Base-by-base conservation (phyloP, 2,329 filamentous ascomycete species). In the Nigrograna mackinnonii region DNA sequence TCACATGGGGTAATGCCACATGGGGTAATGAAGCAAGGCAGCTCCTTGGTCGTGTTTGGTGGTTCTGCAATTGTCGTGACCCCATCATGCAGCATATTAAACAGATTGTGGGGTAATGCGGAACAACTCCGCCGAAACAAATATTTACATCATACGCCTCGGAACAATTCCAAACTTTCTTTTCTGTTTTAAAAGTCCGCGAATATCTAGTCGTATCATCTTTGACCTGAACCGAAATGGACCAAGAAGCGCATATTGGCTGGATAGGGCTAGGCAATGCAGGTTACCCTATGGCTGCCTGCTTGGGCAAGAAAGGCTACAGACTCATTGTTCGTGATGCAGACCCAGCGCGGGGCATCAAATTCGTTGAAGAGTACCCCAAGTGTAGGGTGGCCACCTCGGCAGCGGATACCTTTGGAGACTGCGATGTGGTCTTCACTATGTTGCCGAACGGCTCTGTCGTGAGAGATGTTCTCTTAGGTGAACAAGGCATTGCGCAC, bases 191-290 rank as follows among this genome's bases (percentile, higher is more conserved):
- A n/a, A n/a, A n/a, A n/a, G n/a, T n/a, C n/a, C n/a, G n/a, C n/a
- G n/a, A n/a, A n/a, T n/a, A n/a, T n/a, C n/a, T n/a, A n/a, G n/a
- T n/a, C n/a, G n/a, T n/a, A n/a, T n/a, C n/a, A n/a, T n/a, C n/a
- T n/a, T n/a, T n/a, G n/a, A n/a, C n/a, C n/a, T n/a, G n/a, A 36
- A 16, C 19, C 17, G 22, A 6, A 11, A 57, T 57, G 53, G 45
- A 47, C 6, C n/a, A n/a, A n/a, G 24, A 39, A 17, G 41, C 30
- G 11, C 47, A 17, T 35, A 43, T 57, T 30, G 52, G 52, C 35
- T 57, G 43, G 26, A 45, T 57, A 19, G 54, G 54, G 24, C 42
- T 57, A 7, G 54, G 52, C 4, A 50, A 52, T 24, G 54, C 54
- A 13, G 52, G 54, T 13, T 55, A 50, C 20, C 52, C 46, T 24